Evolutionary conservation across 164 flowering plant genomes (phyloP).

Genomic region (Paratinospora sagittata): DNA sequence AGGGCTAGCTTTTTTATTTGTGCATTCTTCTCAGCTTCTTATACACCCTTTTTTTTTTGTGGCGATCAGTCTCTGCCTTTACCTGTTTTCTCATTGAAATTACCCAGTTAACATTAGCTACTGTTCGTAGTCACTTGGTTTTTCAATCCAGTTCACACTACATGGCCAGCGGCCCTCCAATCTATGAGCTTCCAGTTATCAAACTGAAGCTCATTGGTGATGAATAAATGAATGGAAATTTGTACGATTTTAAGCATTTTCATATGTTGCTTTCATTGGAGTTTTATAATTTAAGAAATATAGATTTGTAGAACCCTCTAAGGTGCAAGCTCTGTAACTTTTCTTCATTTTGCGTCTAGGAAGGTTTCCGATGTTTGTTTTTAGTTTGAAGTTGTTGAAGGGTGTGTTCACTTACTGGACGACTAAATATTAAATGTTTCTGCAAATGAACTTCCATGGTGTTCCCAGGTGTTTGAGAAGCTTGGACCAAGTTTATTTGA

Average conservation of each 20-base stretch:
- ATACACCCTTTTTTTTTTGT: neutral
- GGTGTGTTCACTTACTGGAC: constrained; percentile 11
- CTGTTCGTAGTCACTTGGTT: neutral
- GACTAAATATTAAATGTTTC: constrained; percentile 43
- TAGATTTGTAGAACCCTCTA: neutral
- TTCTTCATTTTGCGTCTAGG: neutral
- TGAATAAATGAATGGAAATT: neutral
- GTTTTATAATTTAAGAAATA: neutral
- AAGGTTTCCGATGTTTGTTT: neutral
- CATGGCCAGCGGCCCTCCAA: neutral
- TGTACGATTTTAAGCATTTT: neutral
- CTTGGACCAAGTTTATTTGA: constrained; percentile 99
- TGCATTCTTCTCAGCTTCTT: neutral
- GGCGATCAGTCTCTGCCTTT: neutral
- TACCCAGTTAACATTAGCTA: too few species aligned
- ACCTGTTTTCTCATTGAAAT: neutral
- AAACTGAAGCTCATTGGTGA: neutral
- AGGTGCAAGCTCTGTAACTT: neutral
- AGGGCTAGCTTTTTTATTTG: neutral
- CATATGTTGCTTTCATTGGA: neutral
- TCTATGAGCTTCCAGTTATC: neutral
- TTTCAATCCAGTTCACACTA: too few species aligned
- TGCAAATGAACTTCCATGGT: constrained; percentile 58
- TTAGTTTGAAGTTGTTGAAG: neutral
- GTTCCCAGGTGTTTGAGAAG: constrained; percentile 93